These are phyloP conservation scores for Halenospora varia DNA, from an alignment of 495 filamentous ascomycete genomes.

Conservation along the genomic window DNA sequence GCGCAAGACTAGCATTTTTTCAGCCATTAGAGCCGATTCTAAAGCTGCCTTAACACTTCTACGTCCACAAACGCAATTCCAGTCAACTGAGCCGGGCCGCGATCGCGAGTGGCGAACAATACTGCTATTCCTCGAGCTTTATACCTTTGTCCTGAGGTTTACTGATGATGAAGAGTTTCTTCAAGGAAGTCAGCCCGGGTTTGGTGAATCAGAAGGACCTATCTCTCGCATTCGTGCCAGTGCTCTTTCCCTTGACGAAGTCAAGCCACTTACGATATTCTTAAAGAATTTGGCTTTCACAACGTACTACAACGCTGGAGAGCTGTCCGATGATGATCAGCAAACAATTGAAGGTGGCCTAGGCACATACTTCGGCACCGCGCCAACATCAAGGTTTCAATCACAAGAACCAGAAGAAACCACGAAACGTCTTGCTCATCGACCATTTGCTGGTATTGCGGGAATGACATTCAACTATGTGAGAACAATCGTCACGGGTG, in stretches of 20 bases:
- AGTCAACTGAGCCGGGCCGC: constrained; percentile 24
- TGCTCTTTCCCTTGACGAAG: constrained; percentile 62
- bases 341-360: constrained; percentile 44
- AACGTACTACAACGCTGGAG: constrained; percentile 76
- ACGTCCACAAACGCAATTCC: constrained; percentile 32
- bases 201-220: constrained; percentile 30
- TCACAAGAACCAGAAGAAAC: background rate
- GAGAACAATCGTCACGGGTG: constrained; percentile 73
- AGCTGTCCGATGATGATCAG: constrained; percentile 54
- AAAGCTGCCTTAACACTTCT: constrained; percentile 53
- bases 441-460: constrained; percentile 43
- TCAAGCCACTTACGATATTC: constrained; percentile 74
- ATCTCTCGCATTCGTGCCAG: constrained; percentile 52
- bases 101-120: constrained; percentile 85
- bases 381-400: constrained; percentile 16
- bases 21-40: constrained; percentile 56
- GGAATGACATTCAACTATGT: constrained; percentile 78
- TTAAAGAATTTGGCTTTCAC: constrained; percentile 92
- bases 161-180: constrained; percentile 93
- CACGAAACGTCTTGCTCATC: constrained; percentile 14
- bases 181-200: constrained; percentile 26
- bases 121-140: constrained; percentile 89
- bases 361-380: constrained; percentile 49
- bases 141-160: constrained; percentile 83
- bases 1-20: constrained; percentile 61